Percentiles rank a stretch among this genome's conserved stretches.
These are phyloP conservation scores for Coniosporium tulheliwenetii DNA, from an alignment of 2,329 filamentous ascomycete genomes.

Conservation along the genomic window DNA sequence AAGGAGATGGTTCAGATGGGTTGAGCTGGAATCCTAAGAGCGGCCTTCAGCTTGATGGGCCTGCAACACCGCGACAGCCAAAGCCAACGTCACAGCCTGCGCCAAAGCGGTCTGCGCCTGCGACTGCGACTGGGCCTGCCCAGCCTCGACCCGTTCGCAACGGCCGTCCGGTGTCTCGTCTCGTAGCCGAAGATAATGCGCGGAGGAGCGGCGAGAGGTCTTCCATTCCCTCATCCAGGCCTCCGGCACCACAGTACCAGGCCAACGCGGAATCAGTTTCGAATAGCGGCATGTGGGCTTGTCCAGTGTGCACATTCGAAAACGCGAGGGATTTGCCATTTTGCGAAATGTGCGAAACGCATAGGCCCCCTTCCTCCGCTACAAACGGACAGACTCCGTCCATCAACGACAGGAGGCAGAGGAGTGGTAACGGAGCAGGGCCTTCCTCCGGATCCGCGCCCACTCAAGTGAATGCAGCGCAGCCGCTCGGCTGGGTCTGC, in stretches of 20 bases:
- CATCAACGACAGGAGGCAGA: conserved; percentile 5
- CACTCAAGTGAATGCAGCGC: conserved; percentile 21
- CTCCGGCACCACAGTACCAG: conserved; percentile 11
- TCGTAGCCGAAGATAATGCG: conserved; percentile 11
- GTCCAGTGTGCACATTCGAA: conserved; percentile 44
- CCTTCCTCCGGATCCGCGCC: conserved; percentile 7
- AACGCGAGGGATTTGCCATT: conserved; percentile 43
- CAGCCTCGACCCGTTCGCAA: conserved; percentile 5
- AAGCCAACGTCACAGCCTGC: background rate
- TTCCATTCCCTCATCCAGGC: conserved; percentile 9
- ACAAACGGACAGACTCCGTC: conserved; percentile 7
- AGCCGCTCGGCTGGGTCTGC: conserved; percentile 44
- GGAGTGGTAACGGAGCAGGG: conserved; percentile 5
- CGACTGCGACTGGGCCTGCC: conserved; percentile 1
- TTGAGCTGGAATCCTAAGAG: conserved; percentile 19
- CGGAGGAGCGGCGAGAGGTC: conserved; percentile 2
- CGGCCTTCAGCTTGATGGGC: conserved; percentile 14
- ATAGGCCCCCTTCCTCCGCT: conserved; percentile 27
- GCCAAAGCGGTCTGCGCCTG: conserved; percentile 4
- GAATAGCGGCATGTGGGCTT: conserved; percentile 35
- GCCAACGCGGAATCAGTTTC: conserved; percentile 16
- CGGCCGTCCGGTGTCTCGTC: conserved; percentile 17
- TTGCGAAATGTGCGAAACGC: conserved; percentile 44
- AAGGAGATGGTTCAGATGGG: conserved; percentile 27
- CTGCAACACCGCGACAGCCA: background rate